These are phyloP conservation scores for Fagus sylvatica DNA, from an alignment of 306 rosid species.

Conservation along the genomic window DNA sequence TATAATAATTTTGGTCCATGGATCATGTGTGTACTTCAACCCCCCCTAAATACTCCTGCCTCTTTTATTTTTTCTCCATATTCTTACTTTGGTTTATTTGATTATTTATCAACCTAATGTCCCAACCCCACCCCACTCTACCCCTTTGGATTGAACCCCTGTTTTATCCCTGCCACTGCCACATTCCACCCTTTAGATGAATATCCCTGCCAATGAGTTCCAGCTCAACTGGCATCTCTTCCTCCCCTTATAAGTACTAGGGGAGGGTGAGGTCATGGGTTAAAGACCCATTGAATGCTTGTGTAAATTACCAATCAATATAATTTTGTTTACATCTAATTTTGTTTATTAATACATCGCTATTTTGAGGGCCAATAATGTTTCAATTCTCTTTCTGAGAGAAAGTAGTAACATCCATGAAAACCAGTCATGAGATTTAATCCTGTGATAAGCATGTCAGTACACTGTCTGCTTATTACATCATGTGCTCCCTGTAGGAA, in stretches of 20 bases:
- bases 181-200: constrained; percentile 2
- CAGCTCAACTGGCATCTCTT: too few species aligned
- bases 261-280: too few species aligned
- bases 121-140: background rate
- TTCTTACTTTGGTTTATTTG: background rate
- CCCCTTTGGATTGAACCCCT: background rate
- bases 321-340: background rate
- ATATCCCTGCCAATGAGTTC: background rate
- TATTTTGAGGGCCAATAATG: background rate
- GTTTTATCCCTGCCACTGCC: background rate
- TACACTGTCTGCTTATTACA: background rate
- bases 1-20: constrained; percentile 1
- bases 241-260: too few species aligned
- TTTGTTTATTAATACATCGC: background rate
- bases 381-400: background rate
- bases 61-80: background rate
- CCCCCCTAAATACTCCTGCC: background rate
- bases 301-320: too few species aligned
- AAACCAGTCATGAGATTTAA: background rate
- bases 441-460: background rate
- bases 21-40: background rate
- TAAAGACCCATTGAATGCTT: too few species aligned
- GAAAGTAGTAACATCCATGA: background rate
- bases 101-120: background rate
- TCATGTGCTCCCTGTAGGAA: background rate